Percentiles rank a stretch among this genome's conserved stretches.
These are phyloP conservation scores for Wickerhamomyces rabaulensis DNA, from an alignment of 805 yeast genomes.

Conservation along the genomic window DNA sequence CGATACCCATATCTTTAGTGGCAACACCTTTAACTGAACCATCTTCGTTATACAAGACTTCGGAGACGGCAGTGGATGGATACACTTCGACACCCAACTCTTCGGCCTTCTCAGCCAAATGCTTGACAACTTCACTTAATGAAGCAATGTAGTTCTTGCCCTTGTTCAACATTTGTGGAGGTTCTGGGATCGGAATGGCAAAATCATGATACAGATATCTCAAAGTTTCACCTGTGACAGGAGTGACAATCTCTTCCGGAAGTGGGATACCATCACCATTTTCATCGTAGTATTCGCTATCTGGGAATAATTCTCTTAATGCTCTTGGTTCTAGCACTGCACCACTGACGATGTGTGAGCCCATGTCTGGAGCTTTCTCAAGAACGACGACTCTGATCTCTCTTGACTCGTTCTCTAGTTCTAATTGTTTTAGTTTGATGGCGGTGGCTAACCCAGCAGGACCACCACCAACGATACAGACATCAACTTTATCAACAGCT, in stretches of 20 bases:
- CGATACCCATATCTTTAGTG: slow-evolving; percentile 87
- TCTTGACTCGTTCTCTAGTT: slow-evolving; percentile 55
- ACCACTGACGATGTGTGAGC: slow-evolving; percentile 88
- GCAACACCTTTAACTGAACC: slow-evolving; percentile 82
- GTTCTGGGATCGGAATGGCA: slow-evolving; percentile 80
- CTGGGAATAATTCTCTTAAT: slow-evolving; percentile 75
- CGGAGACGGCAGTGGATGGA: slow-evolving; percentile 84
- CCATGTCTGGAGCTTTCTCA: slow-evolving; percentile 92
- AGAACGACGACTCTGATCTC: slow-evolving; percentile 80
- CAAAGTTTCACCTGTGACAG: slow-evolving; percentile 72
- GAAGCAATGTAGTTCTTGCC: slow-evolving; percentile 84
- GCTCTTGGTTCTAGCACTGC: slow-evolving; percentile 93
- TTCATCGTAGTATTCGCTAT: slow-evolving; percentile 47
- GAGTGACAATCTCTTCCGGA: slow-evolving; percentile 72
- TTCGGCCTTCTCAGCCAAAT: slow-evolving; percentile 85
- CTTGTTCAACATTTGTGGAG: slow-evolving; percentile 81
- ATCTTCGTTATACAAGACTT: slow-evolving; percentile 58
- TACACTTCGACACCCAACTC: slow-evolving; percentile 91
- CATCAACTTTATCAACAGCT: slow-evolving; percentile 84
- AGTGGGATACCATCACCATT: slow-evolving; percentile 60
- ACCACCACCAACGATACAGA: slow-evolving; percentile 95
- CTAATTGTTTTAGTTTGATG: slow-evolving; percentile 80
- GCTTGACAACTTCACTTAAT: slow-evolving; percentile 71
- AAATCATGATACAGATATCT: slow-evolving; percentile 56
- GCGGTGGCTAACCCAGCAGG: slow-evolving; percentile 97